phyloP scores from a whole-genome alignment of 768 basidiomycete genomes.

The Phaeolepiota aurea region DNA sequence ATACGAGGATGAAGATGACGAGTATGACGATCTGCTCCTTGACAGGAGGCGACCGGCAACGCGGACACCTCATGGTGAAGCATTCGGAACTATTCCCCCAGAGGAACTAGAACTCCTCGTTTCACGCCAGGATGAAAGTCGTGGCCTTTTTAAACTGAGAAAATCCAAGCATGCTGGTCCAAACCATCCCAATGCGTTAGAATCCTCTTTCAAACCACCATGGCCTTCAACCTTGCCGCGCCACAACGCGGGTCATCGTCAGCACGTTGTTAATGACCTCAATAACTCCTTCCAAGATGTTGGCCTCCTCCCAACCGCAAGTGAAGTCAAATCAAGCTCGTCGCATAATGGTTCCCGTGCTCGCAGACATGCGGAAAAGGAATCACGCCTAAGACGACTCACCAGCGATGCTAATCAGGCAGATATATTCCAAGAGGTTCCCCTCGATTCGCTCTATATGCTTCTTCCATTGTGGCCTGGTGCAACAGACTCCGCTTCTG shows the following conservation, averaged over 20 bases:
- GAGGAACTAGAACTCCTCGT: constrained; percentile 39
- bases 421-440: constrained; percentile 53
- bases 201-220: constrained; percentile 27
- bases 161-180: constrained; percentile 12
- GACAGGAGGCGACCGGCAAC: constrained; percentile 20
- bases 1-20: constrained; percentile 28
- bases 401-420: constrained; percentile 10
- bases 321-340: constrained; percentile 18
- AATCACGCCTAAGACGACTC: constrained; percentile 6
- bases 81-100: constrained; percentile 51
- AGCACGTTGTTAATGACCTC: constrained; percentile 60
- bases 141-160: constrained; percentile 17
- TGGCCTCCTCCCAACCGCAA: constrained; percentile 57
- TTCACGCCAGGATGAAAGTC: constrained; percentile 17
- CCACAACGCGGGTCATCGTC: constrained; percentile 57
- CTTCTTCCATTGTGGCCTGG: constrained; percentile 79
- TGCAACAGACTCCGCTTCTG: constrained; percentile 47
- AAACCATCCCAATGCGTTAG: constrained; percentile 9
- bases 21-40: constrained; percentile 22
- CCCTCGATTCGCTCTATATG: constrained; percentile 71
- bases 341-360: not conserved
- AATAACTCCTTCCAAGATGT: constrained; percentile 76
- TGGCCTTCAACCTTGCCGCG: constrained; percentile 66
- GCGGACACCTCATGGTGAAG: constrained; percentile 56
- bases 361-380: constrained; percentile 3